phyloP scores from a whole-genome alignment of 805 yeast species.

The Candida nemodendra region DNA sequence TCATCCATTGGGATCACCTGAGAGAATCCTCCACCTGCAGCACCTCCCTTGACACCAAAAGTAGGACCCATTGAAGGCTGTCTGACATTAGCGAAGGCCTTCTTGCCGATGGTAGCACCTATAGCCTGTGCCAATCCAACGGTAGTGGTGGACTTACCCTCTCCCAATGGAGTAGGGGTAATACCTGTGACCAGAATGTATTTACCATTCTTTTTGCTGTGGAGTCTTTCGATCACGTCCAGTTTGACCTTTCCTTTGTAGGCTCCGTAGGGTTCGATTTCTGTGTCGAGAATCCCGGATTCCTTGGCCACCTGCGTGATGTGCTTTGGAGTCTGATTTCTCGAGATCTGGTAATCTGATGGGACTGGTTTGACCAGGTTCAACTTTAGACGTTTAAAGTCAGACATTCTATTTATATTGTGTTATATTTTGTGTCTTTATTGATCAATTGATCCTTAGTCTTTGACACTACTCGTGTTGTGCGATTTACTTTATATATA shows the following conservation, averaged over 20 bases:
- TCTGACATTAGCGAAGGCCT: conserved; percentile 90
- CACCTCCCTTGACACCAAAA: conserved; percentile 98
- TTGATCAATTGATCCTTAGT: no score
- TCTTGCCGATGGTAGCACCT: conserved; percentile 82
- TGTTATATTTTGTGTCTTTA: not conserved
- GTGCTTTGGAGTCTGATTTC: conserved; percentile 84
- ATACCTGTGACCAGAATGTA: conserved; percentile 94
- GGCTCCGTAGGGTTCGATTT: conserved; percentile 85
- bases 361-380: conserved; percentile 68
- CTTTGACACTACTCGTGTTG: no score
- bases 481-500: no score
- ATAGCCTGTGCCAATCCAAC: conserved; percentile 96
- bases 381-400: conserved; percentile 37
- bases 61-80: conserved; percentile 99
- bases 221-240: conserved; percentile 66
- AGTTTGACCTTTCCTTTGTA: conserved; percentile 86
- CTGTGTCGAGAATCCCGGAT: conserved; percentile 73
- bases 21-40: conserved; percentile 98
- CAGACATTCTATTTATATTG: conserved; percentile 25
- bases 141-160: conserved; percentile 96
- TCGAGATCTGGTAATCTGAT: conserved; percentile 84
- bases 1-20: conserved; percentile 99
- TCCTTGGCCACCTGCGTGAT: conserved; percentile 75
- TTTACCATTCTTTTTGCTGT: conserved; percentile 66
- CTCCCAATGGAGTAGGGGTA: conserved; percentile 97